These are phyloP conservation scores for Saccharum officinarum DNA, from an alignment of 176 grass and related monocot species.

Conservation along the genomic window DNA sequence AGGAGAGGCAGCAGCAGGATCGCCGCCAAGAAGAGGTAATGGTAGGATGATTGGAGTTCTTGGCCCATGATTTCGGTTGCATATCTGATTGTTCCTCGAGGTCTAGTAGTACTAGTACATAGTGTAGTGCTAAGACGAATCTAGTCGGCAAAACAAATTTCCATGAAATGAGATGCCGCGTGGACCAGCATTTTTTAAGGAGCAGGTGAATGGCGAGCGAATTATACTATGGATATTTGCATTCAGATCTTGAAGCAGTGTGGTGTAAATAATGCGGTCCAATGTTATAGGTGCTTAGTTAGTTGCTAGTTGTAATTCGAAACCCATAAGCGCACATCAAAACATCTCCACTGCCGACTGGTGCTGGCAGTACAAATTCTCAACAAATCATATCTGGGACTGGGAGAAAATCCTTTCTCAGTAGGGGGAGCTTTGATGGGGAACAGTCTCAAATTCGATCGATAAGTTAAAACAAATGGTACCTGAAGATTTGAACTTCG, in stretches of 20 bases:
- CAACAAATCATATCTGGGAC: neutral
- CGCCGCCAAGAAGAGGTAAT: neutral
- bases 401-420: neutral
- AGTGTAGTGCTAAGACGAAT: neutral
- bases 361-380: neutral
- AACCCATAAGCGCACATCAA: too few species aligned
- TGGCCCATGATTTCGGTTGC: neutral
- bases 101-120: neutral
- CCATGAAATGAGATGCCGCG: neutral
- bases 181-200: neutral
- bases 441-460: neutral
- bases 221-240: neutral
- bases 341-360: too few species aligned
- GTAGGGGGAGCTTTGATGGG: neutral
- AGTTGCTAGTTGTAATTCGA: neutral
- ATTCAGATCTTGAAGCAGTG: neutral
- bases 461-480: neutral
- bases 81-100: neutral
- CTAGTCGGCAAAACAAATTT: neutral
- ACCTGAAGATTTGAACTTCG: neutral
- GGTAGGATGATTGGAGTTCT: slow-evolving; percentile 2
- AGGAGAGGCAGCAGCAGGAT: slow-evolving; percentile 20
- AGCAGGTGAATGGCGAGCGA: neutral
- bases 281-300: neutral
- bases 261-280: neutral